These are phyloP conservation scores for Cladophialophora immunda DNA, from an alignment of 2,329 filamentous ascomycete species.

Conservation along the genomic window DNA sequence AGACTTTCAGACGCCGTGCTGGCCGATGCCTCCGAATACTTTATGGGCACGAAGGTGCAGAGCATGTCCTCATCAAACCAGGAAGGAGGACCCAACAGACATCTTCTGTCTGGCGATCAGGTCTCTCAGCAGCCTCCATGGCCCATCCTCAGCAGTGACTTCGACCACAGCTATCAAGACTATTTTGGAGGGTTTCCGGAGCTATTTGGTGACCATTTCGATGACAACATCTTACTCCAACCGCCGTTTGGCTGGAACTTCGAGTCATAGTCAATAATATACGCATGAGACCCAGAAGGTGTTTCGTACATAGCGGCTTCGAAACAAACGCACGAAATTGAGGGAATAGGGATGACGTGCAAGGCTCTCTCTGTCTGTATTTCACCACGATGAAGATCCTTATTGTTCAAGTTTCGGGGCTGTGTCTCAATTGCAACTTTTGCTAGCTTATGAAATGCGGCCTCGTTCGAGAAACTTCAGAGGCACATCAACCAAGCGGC, in stretches of 20 bases:
- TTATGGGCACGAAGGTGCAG: not conserved
- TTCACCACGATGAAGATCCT: not conserved
- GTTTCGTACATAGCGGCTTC: too few relatives aligned
- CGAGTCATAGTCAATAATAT: not conserved
- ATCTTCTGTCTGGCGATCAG: not conserved
- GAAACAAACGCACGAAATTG: too few relatives aligned
- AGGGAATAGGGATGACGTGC: too few relatives aligned
- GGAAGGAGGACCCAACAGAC: not conserved
- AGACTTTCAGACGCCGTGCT: constrained; percentile 55
- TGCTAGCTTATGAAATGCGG: not conserved
- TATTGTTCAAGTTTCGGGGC: not conserved
- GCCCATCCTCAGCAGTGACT: not conserved
- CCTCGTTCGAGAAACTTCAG: constrained; percentile 23
- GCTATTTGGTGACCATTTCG: constrained; percentile 4
- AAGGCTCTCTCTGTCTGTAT: not conserved
- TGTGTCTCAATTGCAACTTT: not conserved
- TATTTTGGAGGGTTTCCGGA: constrained; percentile 6
- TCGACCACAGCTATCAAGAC: constrained; percentile 13
- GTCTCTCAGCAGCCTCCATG: constrained; percentile 7
- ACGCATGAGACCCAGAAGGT: not conserved
- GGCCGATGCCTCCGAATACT: constrained; percentile 50
- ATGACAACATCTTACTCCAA: constrained; percentile 36
- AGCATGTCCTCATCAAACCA: not conserved
- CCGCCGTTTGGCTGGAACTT: not conserved
- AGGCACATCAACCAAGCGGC: constrained; percentile 24